A percentile compares a stretch with the other conserved stretches of the same genome.
These are phyloP conservation scores for Metschnikowia kunwiensis DNA, from an alignment of 805 yeast genomes.

Conservation along the genomic window DNA sequence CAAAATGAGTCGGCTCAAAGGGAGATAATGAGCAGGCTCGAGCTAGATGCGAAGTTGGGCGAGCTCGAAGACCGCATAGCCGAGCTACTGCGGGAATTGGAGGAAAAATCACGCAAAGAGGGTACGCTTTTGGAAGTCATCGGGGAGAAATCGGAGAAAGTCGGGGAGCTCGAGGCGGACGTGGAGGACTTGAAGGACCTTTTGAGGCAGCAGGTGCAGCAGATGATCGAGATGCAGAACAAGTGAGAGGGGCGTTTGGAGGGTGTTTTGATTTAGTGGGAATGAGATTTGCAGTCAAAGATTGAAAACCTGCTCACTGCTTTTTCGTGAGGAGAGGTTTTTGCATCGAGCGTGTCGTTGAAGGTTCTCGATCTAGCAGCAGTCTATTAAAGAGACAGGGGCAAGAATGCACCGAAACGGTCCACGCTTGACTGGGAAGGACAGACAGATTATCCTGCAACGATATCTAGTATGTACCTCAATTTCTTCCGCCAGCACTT, in stretches of 20 bases:
- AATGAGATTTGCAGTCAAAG: background rate
- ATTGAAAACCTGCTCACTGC: no score
- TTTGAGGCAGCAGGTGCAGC: constrained; percentile 80
- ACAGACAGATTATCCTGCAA: no score
- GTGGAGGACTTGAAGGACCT: constrained; percentile 85
- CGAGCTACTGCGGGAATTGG: constrained; percentile 28
- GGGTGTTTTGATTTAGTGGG: background rate
- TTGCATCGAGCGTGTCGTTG: no score
- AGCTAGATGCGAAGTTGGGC: constrained; percentile 26
- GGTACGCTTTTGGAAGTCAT: constrained; percentile 63
- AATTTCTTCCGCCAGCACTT: no score
- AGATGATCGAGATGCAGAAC: constrained; percentile 43
- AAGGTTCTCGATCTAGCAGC: no score
- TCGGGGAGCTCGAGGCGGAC: constrained; percentile 83
- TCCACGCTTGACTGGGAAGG: no score
- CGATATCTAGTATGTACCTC: no score
- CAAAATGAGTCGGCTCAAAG: constrained; percentile 68
- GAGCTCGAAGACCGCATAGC: constrained; percentile 30
- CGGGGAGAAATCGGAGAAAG: constrained; percentile 85
- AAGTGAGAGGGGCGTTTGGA: no score
- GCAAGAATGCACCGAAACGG: no score
- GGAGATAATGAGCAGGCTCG: constrained; percentile 53
- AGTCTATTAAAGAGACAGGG: no score
- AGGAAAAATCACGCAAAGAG: constrained; percentile 37
- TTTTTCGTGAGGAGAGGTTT: no score